These are phyloP conservation scores for Zoysia japonica DNA, from an alignment of 176 grass and related monocot species.

Conservation along the genomic window DNA sequence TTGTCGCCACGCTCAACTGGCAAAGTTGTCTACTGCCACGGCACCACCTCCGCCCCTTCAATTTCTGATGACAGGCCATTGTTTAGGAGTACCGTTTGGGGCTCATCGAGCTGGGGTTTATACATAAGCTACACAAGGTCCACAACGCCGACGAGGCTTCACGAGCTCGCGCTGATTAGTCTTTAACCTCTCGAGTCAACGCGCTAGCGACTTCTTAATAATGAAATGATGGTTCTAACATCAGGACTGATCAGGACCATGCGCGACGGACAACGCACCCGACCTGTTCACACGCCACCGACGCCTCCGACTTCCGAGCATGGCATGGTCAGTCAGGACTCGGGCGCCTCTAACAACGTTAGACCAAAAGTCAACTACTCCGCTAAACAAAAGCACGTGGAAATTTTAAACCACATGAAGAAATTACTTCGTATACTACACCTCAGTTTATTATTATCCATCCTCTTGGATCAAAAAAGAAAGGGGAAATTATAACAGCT, in stretches of 20 bases:
- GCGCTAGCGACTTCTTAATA: neutral
- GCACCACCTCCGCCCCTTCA: no score
- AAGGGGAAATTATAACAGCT: no score
- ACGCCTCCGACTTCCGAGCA: neutral
- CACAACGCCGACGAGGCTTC: neutral
- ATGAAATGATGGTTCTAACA: neutral
- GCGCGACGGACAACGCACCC: neutral
- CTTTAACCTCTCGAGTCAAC: neutral
- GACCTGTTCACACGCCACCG: slow-evolving; percentile 2
- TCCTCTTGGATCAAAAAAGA: no score
- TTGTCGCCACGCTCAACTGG: neutral
- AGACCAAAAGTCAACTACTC: neutral
- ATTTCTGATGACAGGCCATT: neutral
- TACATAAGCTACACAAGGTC: neutral
- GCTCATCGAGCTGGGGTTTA: neutral
- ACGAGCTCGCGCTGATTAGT: neutral
- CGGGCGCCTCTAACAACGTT: neutral
- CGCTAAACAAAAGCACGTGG: neutral
- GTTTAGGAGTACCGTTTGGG: neutral
- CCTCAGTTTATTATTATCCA: no score
- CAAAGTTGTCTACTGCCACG: neutral
- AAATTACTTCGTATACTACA: neutral
- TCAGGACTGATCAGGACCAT: neutral
- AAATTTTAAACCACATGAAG: neutral
- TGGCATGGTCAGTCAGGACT: neutral